Evolutionary conservation across 257 asterid genomes (phyloP).

Genomic region (Coffea canephora): DNA sequence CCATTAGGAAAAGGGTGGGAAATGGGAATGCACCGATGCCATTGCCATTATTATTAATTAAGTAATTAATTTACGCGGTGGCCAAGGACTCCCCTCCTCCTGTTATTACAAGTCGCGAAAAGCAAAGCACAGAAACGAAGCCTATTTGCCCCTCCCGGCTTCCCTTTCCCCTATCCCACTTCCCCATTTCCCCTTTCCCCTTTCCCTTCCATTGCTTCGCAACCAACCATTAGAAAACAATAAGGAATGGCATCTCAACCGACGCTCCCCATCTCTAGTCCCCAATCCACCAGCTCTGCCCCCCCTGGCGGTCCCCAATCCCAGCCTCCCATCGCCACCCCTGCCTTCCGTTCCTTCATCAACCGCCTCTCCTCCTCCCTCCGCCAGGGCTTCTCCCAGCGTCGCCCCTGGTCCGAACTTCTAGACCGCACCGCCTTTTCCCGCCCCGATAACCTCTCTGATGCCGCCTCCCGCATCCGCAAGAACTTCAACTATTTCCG

Average conservation of each 20-base stretch:
- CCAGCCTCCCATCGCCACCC: conserved; percentile 56
- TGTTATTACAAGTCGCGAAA: no score
- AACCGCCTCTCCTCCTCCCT: conserved; percentile 58
- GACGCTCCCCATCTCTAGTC: conserved; percentile 68
- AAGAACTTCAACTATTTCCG: conserved; percentile 76
- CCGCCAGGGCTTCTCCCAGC: conserved; percentile 70
- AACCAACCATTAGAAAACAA: not conserved
- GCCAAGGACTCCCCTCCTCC: no score
- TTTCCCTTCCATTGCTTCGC: not conserved
- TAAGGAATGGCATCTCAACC: conserved; percentile 57
- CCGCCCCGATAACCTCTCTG: conserved; percentile 79
- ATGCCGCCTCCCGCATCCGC: conserved; percentile 80
- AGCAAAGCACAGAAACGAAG: no score
- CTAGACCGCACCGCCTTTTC: conserved; percentile 74
- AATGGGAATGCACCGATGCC: no score
- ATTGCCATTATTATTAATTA: no score
- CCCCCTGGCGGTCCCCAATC: conserved; percentile 19
- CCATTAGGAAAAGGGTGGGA: no score
- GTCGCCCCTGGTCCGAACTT: conserved; percentile 90
- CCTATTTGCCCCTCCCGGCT: no score
- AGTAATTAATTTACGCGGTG: no score
- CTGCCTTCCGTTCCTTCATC: conserved; percentile 74
- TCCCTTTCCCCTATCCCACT: no score
- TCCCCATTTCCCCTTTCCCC: not conserved
- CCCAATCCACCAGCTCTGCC: conserved; percentile 44